Evolutionary conservation across 192 early-diverging fungal species (phyloP).

Genomic region (Pecoramyces ruminantium): DNA sequence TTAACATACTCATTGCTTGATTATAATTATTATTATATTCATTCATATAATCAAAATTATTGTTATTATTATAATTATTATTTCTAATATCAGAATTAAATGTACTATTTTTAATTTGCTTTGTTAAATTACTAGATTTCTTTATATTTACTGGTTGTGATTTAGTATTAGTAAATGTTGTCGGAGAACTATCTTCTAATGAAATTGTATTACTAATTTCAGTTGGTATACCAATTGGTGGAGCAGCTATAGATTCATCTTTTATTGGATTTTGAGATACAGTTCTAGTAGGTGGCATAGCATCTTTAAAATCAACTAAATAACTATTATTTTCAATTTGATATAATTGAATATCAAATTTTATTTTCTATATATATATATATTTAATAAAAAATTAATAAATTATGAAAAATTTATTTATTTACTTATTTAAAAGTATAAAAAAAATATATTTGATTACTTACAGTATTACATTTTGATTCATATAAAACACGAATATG

Average conservation of each 20-base stretch:
- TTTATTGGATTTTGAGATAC: not conserved
- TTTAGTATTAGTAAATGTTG: constrained; percentile 8
- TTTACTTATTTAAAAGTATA: constrained; percentile 2
- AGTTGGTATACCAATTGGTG: constrained; percentile 3
- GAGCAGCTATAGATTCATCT: not conserved
- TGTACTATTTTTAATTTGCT: not conserved
- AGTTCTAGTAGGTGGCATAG: constrained; percentile 12
- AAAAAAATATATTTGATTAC: not conserved
- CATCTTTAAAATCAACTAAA: constrained; percentile 90
- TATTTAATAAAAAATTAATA: not conserved
- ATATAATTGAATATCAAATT: constrained; percentile 91
- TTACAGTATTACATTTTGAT: constrained; percentile 33
- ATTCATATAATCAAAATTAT: no score
- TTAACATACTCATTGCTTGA: no score
- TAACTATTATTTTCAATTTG: constrained; percentile 75
- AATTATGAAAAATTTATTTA: not conserved
- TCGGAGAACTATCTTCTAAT: constrained; percentile 11
- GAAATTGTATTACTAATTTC: constrained; percentile 10
- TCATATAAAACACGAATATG: constrained; percentile 36
- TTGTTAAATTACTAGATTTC: not conserved
- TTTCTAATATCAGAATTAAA: not conserved
- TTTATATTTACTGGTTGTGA: not conserved
- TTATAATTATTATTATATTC: no score
- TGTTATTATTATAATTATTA: not conserved
- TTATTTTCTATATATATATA: constrained; percentile 32